These are phyloP conservation scores for Paradendryphiella salina DNA, from an alignment of 2,329 filamentous ascomycete species.

Conservation along the genomic window DNA sequence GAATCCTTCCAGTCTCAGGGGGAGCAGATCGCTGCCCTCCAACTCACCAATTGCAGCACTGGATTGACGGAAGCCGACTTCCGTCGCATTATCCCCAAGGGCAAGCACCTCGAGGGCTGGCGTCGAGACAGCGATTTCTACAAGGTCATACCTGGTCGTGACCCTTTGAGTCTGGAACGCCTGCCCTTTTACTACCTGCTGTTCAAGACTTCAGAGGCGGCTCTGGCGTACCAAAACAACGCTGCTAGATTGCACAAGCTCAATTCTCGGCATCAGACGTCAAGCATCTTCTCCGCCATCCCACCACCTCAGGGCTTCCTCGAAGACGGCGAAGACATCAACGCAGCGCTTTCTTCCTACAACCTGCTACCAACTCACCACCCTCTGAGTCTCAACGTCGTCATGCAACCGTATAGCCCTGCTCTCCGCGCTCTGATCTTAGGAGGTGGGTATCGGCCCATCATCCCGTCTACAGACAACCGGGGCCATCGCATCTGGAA, in stretches of 20 bases:
- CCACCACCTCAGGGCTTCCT: constrained; percentile 50
- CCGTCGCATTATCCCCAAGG: constrained; percentile 64
- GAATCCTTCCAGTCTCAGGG: constrained; percentile 29
- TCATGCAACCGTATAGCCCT: constrained; percentile 49
- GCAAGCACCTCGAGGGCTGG: constrained; percentile 70
- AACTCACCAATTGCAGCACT: constrained; percentile 56
- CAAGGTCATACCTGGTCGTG: constrained; percentile 66
- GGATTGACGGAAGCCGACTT: constrained; percentile 70
- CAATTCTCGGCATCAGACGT: constrained; percentile 50
- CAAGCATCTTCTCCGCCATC: constrained; percentile 49
- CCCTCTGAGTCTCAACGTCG: constrained; percentile 27
- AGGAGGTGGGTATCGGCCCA: constrained; percentile 40
- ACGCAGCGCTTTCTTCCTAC: constrained; percentile 51
- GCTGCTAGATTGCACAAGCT: constrained; percentile 57
- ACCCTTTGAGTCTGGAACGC: constrained; percentile 65
- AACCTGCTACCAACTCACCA: constrained; percentile 48
- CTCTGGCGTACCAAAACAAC: constrained; percentile 63
- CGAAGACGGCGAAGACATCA: constrained; percentile 54
- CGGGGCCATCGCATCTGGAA: constrained; percentile 30
- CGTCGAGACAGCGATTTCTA: constrained; percentile 59
- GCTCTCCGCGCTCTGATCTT: constrained; percentile 42
- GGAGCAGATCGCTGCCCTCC: constrained; percentile 52
- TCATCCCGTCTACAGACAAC: constrained; percentile 24
- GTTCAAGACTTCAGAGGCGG: constrained; percentile 64
- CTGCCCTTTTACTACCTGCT: constrained; percentile 69